Base-by-base conservation (phyloP, 1,139 yeast genomes). In the Suhomyces wounanorum region DNA sequence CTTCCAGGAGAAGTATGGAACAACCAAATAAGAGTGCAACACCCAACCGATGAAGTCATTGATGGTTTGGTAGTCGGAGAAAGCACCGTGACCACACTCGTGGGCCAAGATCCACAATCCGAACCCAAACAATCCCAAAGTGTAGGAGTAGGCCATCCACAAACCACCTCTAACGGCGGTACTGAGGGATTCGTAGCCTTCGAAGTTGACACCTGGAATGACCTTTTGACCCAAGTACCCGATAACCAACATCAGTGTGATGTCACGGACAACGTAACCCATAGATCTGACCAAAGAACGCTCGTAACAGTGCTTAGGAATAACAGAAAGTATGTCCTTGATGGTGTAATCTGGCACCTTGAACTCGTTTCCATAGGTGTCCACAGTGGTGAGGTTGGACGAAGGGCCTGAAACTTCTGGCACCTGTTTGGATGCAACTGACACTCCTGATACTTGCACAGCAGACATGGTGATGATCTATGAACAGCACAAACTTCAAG, bases 31-130 rank as follows among this genome's bases (percentile, higher is more conserved):
- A 38, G 84, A 79, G 65, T 82, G 87, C 52, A 82, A 69, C 23
- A 81, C 66, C 85, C 85, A 82, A 44, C 87, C 87, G 47, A 81
- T 79, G 36, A 77, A 63, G 62, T 82, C 85, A 59, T 82, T 82
- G 53, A 82, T 75, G 70, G 70, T 69, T 35, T 76, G 79, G 62
- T 79, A 81, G 61, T 81, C 84, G 49, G 81, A 72, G 62, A 82
- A 82, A 13, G 86, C 86, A 61, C 78, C 82, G 62, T 82, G 87
- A 50, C 87, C 87, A 75, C 87, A 82, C 64, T 82, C 87, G 62
- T 82, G 87, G 42, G 86, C 85, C 66, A 83, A 63, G 50, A 83
- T 81, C 87, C 87, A 83, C 41, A 82, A 56, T 45, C 87, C 87
- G 37, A 83, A 79, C 10, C 75, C 78, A 54, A 78, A 71, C 49